Base-by-base conservation (phyloP, 2,329 filamentous ascomycete genomes). In the Stagonosporopsis rhizophila region DNA sequence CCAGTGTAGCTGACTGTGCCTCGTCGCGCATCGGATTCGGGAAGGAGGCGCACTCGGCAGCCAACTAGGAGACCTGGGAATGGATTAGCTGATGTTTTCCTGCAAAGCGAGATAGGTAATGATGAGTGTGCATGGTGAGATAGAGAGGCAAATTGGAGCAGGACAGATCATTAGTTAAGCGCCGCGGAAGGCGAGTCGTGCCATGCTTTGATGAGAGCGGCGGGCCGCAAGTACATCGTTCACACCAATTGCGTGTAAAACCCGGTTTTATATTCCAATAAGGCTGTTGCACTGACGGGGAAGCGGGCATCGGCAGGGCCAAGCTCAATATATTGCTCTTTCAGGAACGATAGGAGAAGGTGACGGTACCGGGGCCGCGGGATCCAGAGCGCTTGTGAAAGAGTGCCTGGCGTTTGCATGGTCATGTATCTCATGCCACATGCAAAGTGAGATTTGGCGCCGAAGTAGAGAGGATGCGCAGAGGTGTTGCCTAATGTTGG, bases 1-100 rank as follows among this genome's bases (percentile, higher is more conserved):
- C 91, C 91, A 50, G 93, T 83, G 73, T 89, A 93, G 75, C 80
- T 82, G 66, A 94, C 82, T 44, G 82, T 83, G 52, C 91, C 91
- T 65, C 90, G 84, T 59, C 88, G 84, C 32, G 78, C 80, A 73
- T 94, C 89, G 56, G 90, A 85, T 47, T 83, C 85, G 69, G 83
- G 74, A n/a, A 81, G 73, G 39, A 84, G 74, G 60, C 78, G 78
- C 34, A 74, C 64, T 37, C 73, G 72, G 41, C 63, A 32, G 11
- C 61, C 64, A 7, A 75, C 46, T 3, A 61, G 55, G 12, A 75
- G 60, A 34, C 72, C 73, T 74, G 46, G 41, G 39, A 28, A 42
- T 7, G 42, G n/a, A n/a, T 55, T 46, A 58, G 54, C 58, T 61
- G n/a, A n/a, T n/a, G 27, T 22, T 40, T 6, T 15, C 25, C 30